These are phyloP conservation scores for Laetiporus sulphureus DNA, from an alignment of 1,284 basidiomycete species.

Conservation along the genomic window DNA sequence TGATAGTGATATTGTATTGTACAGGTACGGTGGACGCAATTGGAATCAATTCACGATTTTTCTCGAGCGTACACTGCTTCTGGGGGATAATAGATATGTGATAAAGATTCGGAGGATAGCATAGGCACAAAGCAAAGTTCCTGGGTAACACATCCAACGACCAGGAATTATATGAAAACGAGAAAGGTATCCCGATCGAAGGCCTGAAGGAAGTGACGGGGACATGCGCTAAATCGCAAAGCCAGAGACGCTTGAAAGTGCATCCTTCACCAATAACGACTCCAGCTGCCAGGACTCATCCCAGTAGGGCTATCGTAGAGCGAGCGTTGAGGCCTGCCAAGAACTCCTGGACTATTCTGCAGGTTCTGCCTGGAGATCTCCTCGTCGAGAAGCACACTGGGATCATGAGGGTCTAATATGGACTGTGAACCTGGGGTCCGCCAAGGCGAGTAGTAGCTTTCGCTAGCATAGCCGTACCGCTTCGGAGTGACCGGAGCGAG, in stretches of 20 bases:
- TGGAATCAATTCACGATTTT: too few species aligned
- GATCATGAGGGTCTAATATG: constrained; percentile 62
- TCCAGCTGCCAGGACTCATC: constrained; percentile 38
- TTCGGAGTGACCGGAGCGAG: constrained; percentile 54
- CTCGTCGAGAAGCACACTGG: constrained; percentile 54
- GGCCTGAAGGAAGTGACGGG: neutral
- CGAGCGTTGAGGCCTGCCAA: constrained; percentile 38
- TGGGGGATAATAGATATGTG: too few species aligned
- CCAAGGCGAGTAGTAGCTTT: constrained; percentile 40
- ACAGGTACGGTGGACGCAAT: too few species aligned
- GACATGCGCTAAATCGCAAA: constrained; percentile 1
- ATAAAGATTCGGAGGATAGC: too few species aligned
- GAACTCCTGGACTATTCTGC: constrained; percentile 52
- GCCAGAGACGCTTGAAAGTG: neutral
- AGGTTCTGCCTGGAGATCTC: constrained; percentile 47
- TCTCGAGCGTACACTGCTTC: too few species aligned
- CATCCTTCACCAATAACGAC: constrained; percentile 39
- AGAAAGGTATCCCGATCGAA: too few species aligned
- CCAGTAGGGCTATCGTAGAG: constrained; percentile 55
- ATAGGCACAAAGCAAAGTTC: too few species aligned
- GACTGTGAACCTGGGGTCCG: constrained; percentile 39
- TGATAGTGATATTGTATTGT: too few species aligned
- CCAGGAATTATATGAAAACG: neutral
- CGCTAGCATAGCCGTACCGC: constrained; percentile 37
- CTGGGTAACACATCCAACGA: too few species aligned